phyloP scores from a whole-genome alignment of 306 rosid species.

The Vigna radiata region DNA sequence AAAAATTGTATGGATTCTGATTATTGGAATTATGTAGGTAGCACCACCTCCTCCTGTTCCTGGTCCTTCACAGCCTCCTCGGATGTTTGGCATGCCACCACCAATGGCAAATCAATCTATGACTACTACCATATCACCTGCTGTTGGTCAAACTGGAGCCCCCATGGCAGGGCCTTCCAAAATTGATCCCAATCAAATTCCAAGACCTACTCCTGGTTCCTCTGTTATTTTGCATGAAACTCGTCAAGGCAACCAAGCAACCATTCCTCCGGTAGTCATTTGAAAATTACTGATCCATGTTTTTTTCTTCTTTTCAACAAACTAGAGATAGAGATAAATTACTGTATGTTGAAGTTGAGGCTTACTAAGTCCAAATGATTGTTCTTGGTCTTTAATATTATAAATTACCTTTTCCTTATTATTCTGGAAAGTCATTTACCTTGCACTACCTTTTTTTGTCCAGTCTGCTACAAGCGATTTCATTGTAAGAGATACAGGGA shows the following conservation, averaged over 20 bases:
- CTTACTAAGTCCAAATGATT: background rate
- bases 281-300: constrained; percentile 27
- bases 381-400: constrained; percentile 41
- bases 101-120: constrained; percentile 89
- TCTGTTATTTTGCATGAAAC: constrained; percentile 82
- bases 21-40: constrained; percentile 56
- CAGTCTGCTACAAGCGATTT: constrained; percentile 98
- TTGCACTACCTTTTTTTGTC: constrained; percentile 39
- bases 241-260: constrained; percentile 92
- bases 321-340: constrained; percentile 15
- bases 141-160: constrained; percentile 87
- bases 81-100: constrained; percentile 94
- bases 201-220: constrained; percentile 86
- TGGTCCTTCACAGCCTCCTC: constrained; percentile 75
- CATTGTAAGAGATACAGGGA: constrained; percentile 87
- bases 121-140: constrained; percentile 83
- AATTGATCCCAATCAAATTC: constrained; percentile 98
- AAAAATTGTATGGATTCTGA: constrained; percentile 34
- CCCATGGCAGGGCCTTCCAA: constrained; percentile 86
- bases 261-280: constrained; percentile 87
- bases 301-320: background rate
- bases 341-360: constrained; percentile 6
- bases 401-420: constrained; percentile 22
- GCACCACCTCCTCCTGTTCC: constrained; percentile 69
- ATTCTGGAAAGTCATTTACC: constrained; percentile 40